Evolutionary conservation across 768 basidiomycete species (phyloP).

Genomic region (Mycena metata): DNA sequence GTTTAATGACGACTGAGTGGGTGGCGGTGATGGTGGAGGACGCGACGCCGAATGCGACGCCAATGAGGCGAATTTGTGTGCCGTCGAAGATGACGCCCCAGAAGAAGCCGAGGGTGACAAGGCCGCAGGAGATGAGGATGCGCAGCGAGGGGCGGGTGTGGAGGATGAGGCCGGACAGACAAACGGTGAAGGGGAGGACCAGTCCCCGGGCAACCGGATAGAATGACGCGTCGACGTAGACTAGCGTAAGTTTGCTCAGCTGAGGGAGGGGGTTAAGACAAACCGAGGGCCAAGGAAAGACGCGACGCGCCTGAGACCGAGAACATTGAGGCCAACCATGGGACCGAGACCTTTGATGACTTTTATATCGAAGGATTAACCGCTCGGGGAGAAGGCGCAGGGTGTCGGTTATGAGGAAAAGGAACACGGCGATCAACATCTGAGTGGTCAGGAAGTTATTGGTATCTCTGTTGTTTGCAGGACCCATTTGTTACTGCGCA

Average conservation of each 20-base stretch:
- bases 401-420: constrained; percentile 76
- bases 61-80: constrained; percentile 68
- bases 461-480: constrained; percentile 69
- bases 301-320: constrained; percentile 80
- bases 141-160: constrained; percentile 80
- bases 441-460: constrained; percentile 89
- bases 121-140: constrained; percentile 79
- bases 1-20: constrained; percentile 96
- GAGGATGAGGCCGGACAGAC: constrained; percentile 85
- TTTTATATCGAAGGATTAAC: constrained; percentile 71
- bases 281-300: too few relatives aligned
- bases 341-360: constrained; percentile 81
- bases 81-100: constrained; percentile 87
- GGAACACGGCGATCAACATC: constrained; percentile 80
- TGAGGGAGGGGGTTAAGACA: too few relatives aligned
- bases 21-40: constrained; percentile 89
- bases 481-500: constrained; percentile 90
- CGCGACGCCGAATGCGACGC: constrained; percentile 84
- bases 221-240: constrained; percentile 95
- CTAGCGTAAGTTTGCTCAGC: constrained; percentile 91
- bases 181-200: constrained; percentile 93
- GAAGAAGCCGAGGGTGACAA: constrained; percentile 96
- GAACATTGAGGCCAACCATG: constrained; percentile 81
- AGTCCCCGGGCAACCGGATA: constrained; percentile 97
- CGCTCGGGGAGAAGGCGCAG: constrained; percentile 77